A percentile compares a stretch with the other conserved stretches of the same genome.
Conservation (phyloP, 129 eudicot genomes). For the Ambrosia artemisiifolia region DNA sequence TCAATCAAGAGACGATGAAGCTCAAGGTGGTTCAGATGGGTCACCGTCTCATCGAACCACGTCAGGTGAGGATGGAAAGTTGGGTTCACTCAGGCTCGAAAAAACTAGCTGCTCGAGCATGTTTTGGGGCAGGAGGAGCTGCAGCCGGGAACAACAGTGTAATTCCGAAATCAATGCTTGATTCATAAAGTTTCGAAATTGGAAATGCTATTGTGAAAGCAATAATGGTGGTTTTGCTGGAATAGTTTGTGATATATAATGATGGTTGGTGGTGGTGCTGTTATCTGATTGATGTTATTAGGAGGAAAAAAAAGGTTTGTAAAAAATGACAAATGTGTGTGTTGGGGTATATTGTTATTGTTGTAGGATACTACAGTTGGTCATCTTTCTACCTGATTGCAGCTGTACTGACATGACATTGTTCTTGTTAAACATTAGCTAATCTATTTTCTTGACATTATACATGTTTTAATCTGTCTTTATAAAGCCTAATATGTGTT, state of each 20-base stretch:
- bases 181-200: conserved; percentile 6
- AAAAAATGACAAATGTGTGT: conserved; percentile 7
- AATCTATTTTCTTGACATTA: not conserved
- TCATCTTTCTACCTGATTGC: conserved; percentile 16
- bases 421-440: not conserved
- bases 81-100: conserved; percentile 48
- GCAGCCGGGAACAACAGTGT: conserved; percentile 92
- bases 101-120: conserved; percentile 69
- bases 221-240: conserved; percentile 31
- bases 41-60: conserved; percentile 43
- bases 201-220: conserved; percentile 35
- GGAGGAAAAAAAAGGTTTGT: conserved; percentile 25
- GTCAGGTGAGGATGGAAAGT: conserved; percentile 51
- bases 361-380: conserved; percentile 21
- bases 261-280: not conserved
- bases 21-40: conserved; percentile 48
- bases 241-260: conserved; percentile 29
- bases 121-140: conserved; percentile 94
- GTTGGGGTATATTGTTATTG: conserved; percentile 31
- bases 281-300: conserved; percentile 8
- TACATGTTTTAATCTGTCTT: not conserved
- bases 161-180: conserved; percentile 85
- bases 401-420: conserved; percentile 14
- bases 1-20: conserved; percentile 49
- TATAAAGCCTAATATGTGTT: not conserved